Base-by-base conservation (phyloP, 176 grass and related monocot species). In the Oryza rufipogon region DNA sequence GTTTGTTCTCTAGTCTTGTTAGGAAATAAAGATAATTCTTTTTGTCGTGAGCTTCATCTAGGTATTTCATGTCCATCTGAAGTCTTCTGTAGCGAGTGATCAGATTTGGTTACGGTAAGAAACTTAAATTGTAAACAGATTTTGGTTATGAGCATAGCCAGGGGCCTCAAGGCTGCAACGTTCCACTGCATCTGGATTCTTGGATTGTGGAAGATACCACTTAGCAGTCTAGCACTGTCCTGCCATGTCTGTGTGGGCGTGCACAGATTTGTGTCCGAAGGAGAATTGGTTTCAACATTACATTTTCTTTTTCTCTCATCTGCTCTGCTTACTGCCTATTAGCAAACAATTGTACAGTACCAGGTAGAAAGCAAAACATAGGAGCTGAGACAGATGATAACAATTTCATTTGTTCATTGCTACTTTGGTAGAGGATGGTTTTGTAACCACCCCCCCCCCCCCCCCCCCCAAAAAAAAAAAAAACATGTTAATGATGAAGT, bases 21-120 rank as follows among this genome's bases (percentile, higher is more conserved):
- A 87, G 79, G 81, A 81, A 92, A 93, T 90, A 93, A 89, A 87
- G 39, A 47, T 74, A 52, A 66, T 66, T 63, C 7, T n/a, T 38
- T 74, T 49, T 4, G 22, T 61, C n/a, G 46, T 80, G 76, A 87
- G 65, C 70, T 84, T 84, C 42, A 48, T 45, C 79, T 87, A 90
- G 69, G 68, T 76, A 66, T 64, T 84, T 75, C 42, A 74, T 16
- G 64, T 22, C 65, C 19, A 66, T 84, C 76, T 70, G 9, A 65
- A 87, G 89, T 64, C 51, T 80, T 36, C 20, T 75, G 23, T 87
- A 74, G 69, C n/a, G 45, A 74, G 69, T 28, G 45, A 79, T 71
- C 44, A 28, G 33, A 76, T 87, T 12, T 70, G 13, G 22, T 89
- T 80, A 71, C 61, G 81, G 42, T 80, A 84, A 87, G 70, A 68